Conservation (phyloP, 2,329 filamentous ascomycete genomes). For the Trichoderma cornu-damae region DNA sequence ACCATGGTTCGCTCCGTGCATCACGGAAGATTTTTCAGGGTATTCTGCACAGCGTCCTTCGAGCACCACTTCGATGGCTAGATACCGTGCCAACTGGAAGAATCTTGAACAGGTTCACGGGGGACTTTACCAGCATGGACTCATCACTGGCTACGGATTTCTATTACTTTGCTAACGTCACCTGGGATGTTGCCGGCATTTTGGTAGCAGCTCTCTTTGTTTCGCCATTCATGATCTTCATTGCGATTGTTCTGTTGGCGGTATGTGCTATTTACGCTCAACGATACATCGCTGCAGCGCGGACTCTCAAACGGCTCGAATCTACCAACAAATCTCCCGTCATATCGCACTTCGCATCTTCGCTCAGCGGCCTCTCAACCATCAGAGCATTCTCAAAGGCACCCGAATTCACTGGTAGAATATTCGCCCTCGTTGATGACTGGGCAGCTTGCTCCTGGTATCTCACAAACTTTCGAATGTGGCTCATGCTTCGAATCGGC, state of each 20-base stretch:
- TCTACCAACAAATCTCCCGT: slow-evolving; percentile 12
- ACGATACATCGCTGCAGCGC: slow-evolving; percentile 11
- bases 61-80: slow-evolving; percentile 8
- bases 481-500: slow-evolving; percentile 11
- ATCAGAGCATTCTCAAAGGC: slow-evolving; percentile 4
- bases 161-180: slow-evolving; percentile 2
- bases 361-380: slow-evolving; percentile 2
- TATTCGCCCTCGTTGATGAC: slow-evolving; percentile 7
- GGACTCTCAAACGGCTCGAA: slow-evolving; percentile 8
- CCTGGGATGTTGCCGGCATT: not conserved
- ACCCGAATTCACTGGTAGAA: not conserved
- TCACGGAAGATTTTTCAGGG: slow-evolving; percentile 6
- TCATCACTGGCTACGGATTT: slow-evolving; percentile 6
- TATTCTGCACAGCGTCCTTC: slow-evolving; percentile 8
- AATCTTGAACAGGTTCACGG: slow-evolving; percentile 5
- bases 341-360: slow-evolving; percentile 7
- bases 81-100: slow-evolving; percentile 10
- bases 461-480: not conserved
- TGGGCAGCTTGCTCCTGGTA: slow-evolving; percentile 13
- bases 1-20: slow-evolving; percentile 4
- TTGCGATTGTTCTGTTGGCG: not conserved
- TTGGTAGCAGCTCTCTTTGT: slow-evolving; percentile 9
- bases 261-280: not conserved
- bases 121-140: slow-evolving; percentile 11
- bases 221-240: slow-evolving; percentile 10